phyloP scores from a whole-genome alignment of 148 eudicot genomes.

The Chenopodium album region DNA sequence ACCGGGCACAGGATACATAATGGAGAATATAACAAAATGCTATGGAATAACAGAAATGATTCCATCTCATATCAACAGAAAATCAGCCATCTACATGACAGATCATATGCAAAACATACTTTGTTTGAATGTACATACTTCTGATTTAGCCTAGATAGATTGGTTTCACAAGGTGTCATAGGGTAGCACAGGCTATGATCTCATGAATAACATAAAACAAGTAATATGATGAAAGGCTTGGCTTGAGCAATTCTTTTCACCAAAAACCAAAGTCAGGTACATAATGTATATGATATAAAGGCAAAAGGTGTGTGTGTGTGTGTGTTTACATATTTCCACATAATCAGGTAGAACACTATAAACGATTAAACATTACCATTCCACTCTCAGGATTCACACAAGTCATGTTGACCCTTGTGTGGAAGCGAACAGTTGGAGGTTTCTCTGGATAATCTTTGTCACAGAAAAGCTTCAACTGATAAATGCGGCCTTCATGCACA shows the following conservation, averaged over 20 bases:
- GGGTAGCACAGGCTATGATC: no score
- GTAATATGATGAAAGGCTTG: no score
- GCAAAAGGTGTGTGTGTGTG: no score
- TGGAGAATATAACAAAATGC: neutral
- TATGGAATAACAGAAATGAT: neutral
- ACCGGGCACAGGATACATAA: neutral
- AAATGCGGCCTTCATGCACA: slow-evolving; percentile 63
- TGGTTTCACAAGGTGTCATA: no score
- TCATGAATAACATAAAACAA: no score
- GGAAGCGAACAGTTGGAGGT: slow-evolving; percentile 58
- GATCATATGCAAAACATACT: neutral
- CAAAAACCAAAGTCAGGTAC: no score
- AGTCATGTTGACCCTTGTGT: slow-evolving; percentile 56
- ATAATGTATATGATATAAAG: no score
- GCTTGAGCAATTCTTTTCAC: no score
- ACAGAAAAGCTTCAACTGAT: slow-evolving; percentile 60
- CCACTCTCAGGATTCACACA: slow-evolving; percentile 55
- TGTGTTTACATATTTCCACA: neutral
- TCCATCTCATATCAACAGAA: neutral
- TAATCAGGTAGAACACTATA: neutral
- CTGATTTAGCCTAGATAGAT: no score
- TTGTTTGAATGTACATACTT: no score
- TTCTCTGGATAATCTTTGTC: slow-evolving; percentile 66
- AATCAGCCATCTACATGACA: neutral
- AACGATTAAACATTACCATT: slow-evolving; percentile 36